phyloP scores from a whole-genome alignment of 78 protist genomes.

The Anaeramoeba ignava region DNA sequence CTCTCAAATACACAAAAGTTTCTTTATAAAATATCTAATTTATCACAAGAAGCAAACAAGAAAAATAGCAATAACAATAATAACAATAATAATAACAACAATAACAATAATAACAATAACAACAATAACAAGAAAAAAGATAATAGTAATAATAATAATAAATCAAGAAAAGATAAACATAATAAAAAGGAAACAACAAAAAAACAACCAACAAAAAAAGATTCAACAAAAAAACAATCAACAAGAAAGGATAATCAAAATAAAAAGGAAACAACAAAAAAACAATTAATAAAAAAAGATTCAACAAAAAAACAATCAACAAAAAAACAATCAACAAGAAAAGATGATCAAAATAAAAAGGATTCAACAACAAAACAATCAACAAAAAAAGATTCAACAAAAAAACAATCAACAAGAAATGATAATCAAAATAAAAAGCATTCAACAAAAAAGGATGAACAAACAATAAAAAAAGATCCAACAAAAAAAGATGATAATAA shows the following conservation, averaged over 20 bases:
- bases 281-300: neutral
- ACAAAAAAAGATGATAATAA: no score
- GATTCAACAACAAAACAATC: no score
- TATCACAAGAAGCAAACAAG: no score
- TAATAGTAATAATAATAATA: slow-evolving; percentile 18
- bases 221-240: neutral
- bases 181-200: neutral
- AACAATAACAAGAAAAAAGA: slow-evolving; percentile 9
- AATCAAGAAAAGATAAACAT: neutral
- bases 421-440: no score
- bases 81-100: slow-evolving; percentile 15
- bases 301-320: no score
- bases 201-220: neutral
- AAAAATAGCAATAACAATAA: slow-evolving; percentile 12
- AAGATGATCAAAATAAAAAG: neutral
- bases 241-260: neutral
- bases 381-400: no score
- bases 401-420: no score
- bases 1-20: no score
- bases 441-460: no score
- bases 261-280: neutral
- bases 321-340: no score
- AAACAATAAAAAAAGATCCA: no score
- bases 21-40: no score
- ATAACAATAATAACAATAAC: slow-evolving; percentile 14